Base-by-base conservation (phyloP, 768 basidiomycete genomes). In the Boletellus sp. region DNA sequence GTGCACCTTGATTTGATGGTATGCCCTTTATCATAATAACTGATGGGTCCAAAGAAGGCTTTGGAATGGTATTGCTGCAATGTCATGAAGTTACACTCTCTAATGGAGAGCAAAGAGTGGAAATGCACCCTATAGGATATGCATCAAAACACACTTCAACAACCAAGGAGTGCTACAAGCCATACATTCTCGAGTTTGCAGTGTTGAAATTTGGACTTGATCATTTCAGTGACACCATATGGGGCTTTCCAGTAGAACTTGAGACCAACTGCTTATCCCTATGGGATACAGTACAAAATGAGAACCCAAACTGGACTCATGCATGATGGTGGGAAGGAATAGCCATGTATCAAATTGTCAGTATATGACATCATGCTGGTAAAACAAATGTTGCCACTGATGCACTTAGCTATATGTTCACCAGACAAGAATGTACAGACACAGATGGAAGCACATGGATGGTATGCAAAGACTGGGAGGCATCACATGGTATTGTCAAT, bases 111-210 rank as follows among this genome's bases (percentile, higher is more conserved):
- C n/a, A n/a, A 26, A 4, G 8, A 8, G 24, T 26, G 24, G 8
- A 26, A 26, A 26, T 22, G 2, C 20, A 53, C 26, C 50, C 45
- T 5, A 57, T 64, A 0, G 54, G 54, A 0, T 67, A 58, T 48
- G 26, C 60, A 0, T 74, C 71, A 0, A 74, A 72, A 48, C 33
- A 61, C 0, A 72, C 70, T 1, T 66, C 71, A 2, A 15, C 24
- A 0, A 33, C 58, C 0, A 68, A 73, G 49, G 61, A 64, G 31
- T 47, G 50, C 3, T 74, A 72, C 53, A 58, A 60, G 45, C 72
- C 70, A 0, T 73, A 63, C 33, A 10, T 73, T 0, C 54, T 72
- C 0, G 69, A 75, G 42, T 72, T 74, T 40, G 67, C 68, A 0
- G 71, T 64, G 1, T 56, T 74, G 16, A 73, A 74, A 37, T 72